Conservation (phyloP, 2,329 filamentous ascomycete species). For the Fusarium sp. region DNA sequence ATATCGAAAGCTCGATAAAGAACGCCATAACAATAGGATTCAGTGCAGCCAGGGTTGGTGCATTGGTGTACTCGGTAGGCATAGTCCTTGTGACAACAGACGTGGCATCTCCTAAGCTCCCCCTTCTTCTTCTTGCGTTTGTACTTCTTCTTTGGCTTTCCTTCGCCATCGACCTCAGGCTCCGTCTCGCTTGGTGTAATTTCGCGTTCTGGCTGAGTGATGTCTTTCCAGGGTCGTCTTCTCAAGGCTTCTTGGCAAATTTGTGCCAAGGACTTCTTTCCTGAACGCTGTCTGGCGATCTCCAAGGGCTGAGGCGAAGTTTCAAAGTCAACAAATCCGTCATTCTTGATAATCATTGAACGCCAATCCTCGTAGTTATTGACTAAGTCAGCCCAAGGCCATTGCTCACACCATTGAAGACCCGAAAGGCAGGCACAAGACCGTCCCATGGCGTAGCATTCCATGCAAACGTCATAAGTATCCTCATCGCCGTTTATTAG, state of each 20-base stretch:
- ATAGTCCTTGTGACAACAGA: slow-evolving; percentile 82
- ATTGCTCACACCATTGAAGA: slow-evolving; percentile 92
- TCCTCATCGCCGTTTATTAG: slow-evolving; percentile 77
- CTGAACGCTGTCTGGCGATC: slow-evolving; percentile 71
- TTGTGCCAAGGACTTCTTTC: slow-evolving; percentile 85
- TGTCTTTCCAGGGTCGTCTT: slow-evolving; percentile 82
- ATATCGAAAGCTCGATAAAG: slow-evolving; percentile 92
- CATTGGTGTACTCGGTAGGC: slow-evolving; percentile 88
- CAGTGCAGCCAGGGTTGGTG: slow-evolving; percentile 72
- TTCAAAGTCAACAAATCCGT: slow-evolving; percentile 72
- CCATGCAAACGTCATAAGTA: slow-evolving; percentile 96
- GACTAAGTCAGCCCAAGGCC: slow-evolving; percentile 81
- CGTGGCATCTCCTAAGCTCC: slow-evolving; percentile 75
- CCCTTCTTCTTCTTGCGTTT: slow-evolving; percentile 64
- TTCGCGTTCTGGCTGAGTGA: slow-evolving; percentile 67
- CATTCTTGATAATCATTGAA: slow-evolving; percentile 77
- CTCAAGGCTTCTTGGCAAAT: slow-evolving; percentile 93
- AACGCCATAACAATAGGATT: slow-evolving; percentile 91
- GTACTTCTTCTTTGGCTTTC: slow-evolving; percentile 69
- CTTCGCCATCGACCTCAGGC: slow-evolving; percentile 72
- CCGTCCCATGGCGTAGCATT: slow-evolving; percentile 97
- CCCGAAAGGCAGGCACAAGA: slow-evolving; percentile 90
- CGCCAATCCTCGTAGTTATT: slow-evolving; percentile 87
- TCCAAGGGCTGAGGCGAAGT: slow-evolving; percentile 76
- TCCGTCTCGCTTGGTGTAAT: slow-evolving; percentile 61